Conservation (phyloP, 164 flowering plant genomes). For the Euptelea pleiosperma region DNA sequence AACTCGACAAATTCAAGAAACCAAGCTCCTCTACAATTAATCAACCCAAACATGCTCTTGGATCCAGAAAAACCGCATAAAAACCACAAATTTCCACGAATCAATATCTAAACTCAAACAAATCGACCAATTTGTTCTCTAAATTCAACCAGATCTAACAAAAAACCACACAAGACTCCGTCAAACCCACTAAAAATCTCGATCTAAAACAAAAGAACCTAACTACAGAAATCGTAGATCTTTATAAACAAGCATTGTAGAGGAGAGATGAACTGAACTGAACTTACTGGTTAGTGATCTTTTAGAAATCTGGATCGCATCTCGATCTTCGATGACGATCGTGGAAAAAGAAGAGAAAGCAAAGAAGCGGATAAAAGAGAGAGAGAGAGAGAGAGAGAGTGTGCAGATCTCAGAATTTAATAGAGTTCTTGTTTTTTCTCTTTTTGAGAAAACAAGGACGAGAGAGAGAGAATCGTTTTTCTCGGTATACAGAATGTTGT, state of each 20-base stretch:
- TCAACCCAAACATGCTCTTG: background rate
- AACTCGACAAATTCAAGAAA: too few species aligned
- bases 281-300: too few species aligned
- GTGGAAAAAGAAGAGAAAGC: background rate
- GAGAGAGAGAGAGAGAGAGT: background rate
- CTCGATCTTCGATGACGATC: background rate
- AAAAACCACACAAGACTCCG: background rate
- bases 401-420: too few species aligned
- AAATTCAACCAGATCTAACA: constrained; percentile 1
- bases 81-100: too few species aligned
- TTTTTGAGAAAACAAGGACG: too few species aligned
- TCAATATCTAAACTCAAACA: too few species aligned
- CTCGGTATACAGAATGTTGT: too few species aligned
- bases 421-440: too few species aligned
- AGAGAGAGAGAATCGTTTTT: too few species aligned
- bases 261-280: background rate
- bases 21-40: background rate
- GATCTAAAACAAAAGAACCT: background rate
- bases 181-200: background rate
- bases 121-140: background rate
- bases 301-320: background rate
- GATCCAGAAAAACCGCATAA: background rate
- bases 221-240: too few species aligned
- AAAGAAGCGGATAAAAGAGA: background rate
- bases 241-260: background rate